phyloP scores from a whole-genome alignment of 257 asterid species.

The Solanum etuberosum region DNA sequence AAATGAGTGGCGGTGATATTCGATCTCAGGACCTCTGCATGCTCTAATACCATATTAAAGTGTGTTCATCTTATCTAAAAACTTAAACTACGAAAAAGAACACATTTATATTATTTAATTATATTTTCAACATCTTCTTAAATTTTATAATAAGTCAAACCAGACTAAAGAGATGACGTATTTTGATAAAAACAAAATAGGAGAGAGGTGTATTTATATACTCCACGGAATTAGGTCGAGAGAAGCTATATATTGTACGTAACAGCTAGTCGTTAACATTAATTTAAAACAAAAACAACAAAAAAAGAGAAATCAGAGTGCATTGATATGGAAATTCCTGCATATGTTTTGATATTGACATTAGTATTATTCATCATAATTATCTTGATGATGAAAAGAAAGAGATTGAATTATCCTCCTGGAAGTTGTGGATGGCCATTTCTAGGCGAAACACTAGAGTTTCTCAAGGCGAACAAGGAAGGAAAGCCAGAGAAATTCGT shows the following conservation, averaged over 20 bases:
- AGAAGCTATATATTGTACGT: not conserved
- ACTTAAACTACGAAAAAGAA: too few relatives aligned
- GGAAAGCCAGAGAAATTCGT: conserved; percentile 12
- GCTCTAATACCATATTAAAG: too few relatives aligned
- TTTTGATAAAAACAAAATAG: not conserved
- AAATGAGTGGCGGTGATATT: too few relatives aligned
- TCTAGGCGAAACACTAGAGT: conserved; percentile 4
- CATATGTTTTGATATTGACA: not conserved
- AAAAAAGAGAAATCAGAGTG: not conserved
- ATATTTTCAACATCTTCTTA: too few relatives aligned
- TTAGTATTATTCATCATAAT: not conserved
- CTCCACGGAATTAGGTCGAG: not conserved
- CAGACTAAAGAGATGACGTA: too few relatives aligned
- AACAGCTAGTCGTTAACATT: not conserved
- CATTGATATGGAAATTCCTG: not conserved
- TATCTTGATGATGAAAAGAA: not conserved
- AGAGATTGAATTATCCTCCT: not conserved
- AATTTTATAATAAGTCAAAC: not conserved
- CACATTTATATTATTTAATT: too few relatives aligned
- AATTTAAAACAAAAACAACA: not conserved
- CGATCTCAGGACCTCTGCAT: too few relatives aligned
- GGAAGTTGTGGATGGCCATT: conserved; percentile 10
- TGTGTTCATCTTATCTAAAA: too few relatives aligned
- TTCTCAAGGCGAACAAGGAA: not conserved
- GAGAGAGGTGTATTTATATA: not conserved